These are phyloP conservation scores for Neofusicoccum parvum DNA, from an alignment of 2,329 filamentous ascomycete genomes.

Conservation along the genomic window DNA sequence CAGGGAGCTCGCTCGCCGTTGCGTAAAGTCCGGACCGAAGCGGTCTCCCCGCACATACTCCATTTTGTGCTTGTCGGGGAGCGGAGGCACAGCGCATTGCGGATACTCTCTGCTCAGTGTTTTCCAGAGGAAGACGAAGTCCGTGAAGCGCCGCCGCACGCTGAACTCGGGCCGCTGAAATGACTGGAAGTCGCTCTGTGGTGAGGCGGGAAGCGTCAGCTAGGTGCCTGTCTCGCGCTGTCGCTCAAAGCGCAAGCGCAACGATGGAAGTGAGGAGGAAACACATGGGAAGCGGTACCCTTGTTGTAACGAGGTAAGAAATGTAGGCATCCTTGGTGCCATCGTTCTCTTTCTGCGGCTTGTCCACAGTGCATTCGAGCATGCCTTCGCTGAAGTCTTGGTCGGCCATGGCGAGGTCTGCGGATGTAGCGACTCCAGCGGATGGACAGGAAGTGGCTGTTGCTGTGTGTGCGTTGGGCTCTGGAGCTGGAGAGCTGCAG, in stretches of 20 bases:
- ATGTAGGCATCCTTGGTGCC: slow-evolving; percentile 96
- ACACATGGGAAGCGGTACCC: slow-evolving; percentile 56
- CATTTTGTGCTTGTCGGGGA: slow-evolving; percentile 99
- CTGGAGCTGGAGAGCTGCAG: slow-evolving; percentile 19
- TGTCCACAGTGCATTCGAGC: slow-evolving; percentile 79
- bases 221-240: neutral
- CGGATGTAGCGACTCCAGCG: neutral
- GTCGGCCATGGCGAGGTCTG: slow-evolving; percentile 20
- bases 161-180: slow-evolving; percentile 81
- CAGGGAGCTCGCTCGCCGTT: slow-evolving; percentile 83
- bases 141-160: slow-evolving; percentile 90
- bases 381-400: slow-evolving; percentile 58
- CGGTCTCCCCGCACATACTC: slow-evolving; percentile 96
- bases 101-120: slow-evolving; percentile 84
- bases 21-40: slow-evolving; percentile 90
- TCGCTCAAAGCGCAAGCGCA: neutral
- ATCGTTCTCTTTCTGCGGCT: slow-evolving; percentile 91
- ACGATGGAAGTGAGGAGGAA: neutral
- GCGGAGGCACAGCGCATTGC: slow-evolving; percentile 86
- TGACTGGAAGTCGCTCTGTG: slow-evolving; percentile 86
- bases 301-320: slow-evolving; percentile 89
- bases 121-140: slow-evolving; percentile 97
- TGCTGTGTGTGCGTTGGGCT: slow-evolving; percentile 13
- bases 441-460: slow-evolving; percentile 1
- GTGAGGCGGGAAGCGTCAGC: neutral